A percentile compares a stretch with the other conserved stretches of the same genome.
Evolutionary conservation across 2,329 filamentous ascomycete species (phyloP).

Genomic region (Zalaria obscura): DNA sequence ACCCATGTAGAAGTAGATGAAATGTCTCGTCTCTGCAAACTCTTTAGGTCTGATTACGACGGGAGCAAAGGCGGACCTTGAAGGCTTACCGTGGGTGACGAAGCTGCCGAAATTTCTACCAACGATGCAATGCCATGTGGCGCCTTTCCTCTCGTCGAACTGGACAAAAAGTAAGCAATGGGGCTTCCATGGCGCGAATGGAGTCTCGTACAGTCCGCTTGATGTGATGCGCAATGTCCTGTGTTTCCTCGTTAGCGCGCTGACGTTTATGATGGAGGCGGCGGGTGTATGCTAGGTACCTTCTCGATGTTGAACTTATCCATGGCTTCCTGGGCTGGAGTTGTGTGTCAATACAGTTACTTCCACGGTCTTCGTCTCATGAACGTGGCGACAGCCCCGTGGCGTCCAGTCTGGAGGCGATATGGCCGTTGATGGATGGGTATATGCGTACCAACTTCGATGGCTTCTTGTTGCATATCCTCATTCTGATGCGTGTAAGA

Average conservation of each 20-base stretch:
- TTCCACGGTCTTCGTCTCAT: too few relatives aligned
- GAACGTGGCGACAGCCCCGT: too few relatives aligned
- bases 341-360: too few relatives aligned
- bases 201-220: conserved; percentile 60
- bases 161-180: conserved; percentile 24
- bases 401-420: too few relatives aligned
- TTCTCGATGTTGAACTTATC: conserved; percentile 60
- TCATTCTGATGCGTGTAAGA: conserved; percentile 50
- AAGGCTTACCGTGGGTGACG: conserved; percentile 73
- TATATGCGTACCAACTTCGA: conserved; percentile 77
- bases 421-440: too few relatives aligned
- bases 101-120: conserved; percentile 98
- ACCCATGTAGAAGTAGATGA: conserved; percentile 99
- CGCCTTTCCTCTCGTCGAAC: conserved; percentile 95
- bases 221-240: conserved; percentile 94
- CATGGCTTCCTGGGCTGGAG: conserved; percentile 54
- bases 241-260: not conserved
- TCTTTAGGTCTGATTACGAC: conserved; percentile 10
- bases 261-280: too few relatives aligned
- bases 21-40: conserved; percentile 84
- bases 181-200: not conserved
- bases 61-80: not conserved
- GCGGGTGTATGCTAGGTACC: conserved; percentile 24
- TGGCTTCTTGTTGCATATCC: conserved; percentile 90
- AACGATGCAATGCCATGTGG: conserved; percentile 98